phyloP scores from a whole-genome alignment of 2,329 filamentous ascomycete genomes.

The Magnaporthiopsis rhizophila region DNA sequence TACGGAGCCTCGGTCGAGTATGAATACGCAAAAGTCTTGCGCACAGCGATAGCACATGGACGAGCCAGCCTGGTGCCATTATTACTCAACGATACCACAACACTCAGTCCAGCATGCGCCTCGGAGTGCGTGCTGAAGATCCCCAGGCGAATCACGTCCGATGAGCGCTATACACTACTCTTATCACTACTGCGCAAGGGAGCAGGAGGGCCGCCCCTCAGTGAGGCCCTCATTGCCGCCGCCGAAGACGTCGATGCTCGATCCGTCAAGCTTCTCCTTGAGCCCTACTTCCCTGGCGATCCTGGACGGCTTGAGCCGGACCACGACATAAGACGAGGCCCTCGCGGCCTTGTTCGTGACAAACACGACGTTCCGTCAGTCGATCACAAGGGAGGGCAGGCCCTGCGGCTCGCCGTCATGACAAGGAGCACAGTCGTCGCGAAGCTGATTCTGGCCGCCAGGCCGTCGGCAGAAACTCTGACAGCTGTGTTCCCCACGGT shows the following conservation, averaged over 20 bases:
- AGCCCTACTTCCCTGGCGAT: constrained; percentile 34
- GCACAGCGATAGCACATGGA: constrained; percentile 37
- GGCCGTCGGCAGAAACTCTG: constrained; percentile 39
- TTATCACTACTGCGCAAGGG: constrained; percentile 41
- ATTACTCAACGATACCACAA: constrained; percentile 36
- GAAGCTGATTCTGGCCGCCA: constrained; percentile 35
- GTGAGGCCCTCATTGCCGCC: constrained; percentile 43
- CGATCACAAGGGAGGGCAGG: constrained; percentile 42
- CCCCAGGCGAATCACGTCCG: constrained; percentile 35
- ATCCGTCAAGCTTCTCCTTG: constrained; percentile 41
- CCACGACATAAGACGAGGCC: constrained; percentile 20
- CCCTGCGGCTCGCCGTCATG: constrained; percentile 40
- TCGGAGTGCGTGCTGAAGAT: constrained; percentile 43
- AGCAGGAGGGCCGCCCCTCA: constrained; percentile 36
- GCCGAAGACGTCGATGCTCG: constrained; percentile 38
- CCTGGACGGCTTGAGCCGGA: constrained; percentile 17
- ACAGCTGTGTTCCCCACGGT: constrained; percentile 41
- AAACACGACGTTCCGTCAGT: constrained; percentile 44
- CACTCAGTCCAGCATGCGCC: constrained; percentile 34
- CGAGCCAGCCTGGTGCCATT: constrained; percentile 38
- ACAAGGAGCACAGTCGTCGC: constrained; percentile 36
- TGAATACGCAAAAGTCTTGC: constrained; percentile 40
- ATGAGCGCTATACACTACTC: constrained; percentile 37
- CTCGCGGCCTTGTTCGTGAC: constrained; percentile 26
- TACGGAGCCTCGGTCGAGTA: constrained; percentile 49